A percentile compares a stretch with the other conserved stretches of the same genome.
phyloP scores from a whole-genome alignment of 371 early-diverging fungal species.

The Mucor racemosus region DNA sequence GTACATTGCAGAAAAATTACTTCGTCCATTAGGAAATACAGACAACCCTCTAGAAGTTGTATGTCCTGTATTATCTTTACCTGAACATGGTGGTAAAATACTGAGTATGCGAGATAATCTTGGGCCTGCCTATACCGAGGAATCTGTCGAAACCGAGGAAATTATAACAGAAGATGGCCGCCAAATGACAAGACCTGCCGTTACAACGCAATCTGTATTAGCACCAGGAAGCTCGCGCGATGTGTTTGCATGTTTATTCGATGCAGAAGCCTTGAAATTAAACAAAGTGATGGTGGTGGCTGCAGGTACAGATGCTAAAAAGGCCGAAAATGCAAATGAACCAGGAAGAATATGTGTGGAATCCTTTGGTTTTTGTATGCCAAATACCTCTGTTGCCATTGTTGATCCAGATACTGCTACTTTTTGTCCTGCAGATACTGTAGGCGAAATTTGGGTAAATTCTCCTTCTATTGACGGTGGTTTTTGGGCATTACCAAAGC shows the following conservation, averaged over 20 bases:
- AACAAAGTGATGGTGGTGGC: constrained; percentile 51
- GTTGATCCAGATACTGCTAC: constrained; percentile 79
- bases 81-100: constrained; percentile 77
- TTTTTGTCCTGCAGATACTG: constrained; percentile 67
- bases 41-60: constrained; percentile 59
- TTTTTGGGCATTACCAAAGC: constrained; percentile 76
- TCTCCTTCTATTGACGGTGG: constrained; percentile 70
- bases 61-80: constrained; percentile 66
- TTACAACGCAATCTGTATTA: constrained; percentile 17
- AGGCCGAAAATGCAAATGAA: constrained; percentile 10
- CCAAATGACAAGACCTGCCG: constrained; percentile 2
- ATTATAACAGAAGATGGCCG: constrained; percentile 10
- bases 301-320: constrained; percentile 43
- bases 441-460: constrained; percentile 85
- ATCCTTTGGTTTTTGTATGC: constrained; percentile 64
- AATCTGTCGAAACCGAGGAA: constrained; percentile 6
- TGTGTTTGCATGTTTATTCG: constrained; percentile 52
- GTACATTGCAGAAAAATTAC: constrained; percentile 64
- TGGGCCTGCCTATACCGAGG: constrained; percentile 36
- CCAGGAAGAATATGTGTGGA: constrained; percentile 14
- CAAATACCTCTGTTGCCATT: constrained; percentile 61
- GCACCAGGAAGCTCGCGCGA: constrained; percentile 51
- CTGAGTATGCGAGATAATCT: constrained; percentile 56
- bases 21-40: constrained; percentile 57
- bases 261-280: constrained; percentile 49